phyloP scores from a whole-genome alignment of 495 filamentous ascomycete genomes.

The Penicillium lagena region DNA sequence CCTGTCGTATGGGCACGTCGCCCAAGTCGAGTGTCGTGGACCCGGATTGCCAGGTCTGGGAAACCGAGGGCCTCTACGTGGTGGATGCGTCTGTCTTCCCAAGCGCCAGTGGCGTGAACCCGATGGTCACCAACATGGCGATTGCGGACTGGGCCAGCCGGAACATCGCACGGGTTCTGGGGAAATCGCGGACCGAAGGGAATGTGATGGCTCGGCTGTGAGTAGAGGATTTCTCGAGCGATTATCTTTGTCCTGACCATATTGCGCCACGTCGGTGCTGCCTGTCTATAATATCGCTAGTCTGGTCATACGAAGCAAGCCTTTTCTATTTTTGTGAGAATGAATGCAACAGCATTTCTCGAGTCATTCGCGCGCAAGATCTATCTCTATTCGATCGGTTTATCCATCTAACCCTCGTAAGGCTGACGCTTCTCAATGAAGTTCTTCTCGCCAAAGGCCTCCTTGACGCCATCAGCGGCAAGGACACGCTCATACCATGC shows the following conservation, averaged over 20 bases:
- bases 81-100: constrained; percentile 88
- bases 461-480: constrained; percentile 41
- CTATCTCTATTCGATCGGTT: neutral
- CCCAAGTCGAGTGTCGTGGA: constrained; percentile 67
- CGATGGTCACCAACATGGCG: constrained; percentile 89
- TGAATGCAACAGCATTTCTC: neutral
- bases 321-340: neutral
- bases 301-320: neutral
- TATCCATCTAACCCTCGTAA: constrained; percentile 4
- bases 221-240: neutral
- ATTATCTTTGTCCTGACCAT: neutral
- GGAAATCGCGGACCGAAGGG: constrained; percentile 4
- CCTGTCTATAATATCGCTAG: constrained; percentile 2
- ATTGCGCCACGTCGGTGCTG: neutral
- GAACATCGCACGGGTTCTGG: constrained; percentile 27
- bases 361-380: no score
- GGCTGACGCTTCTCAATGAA: constrained; percentile 36
- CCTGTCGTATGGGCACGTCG: constrained; percentile 66
- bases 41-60: constrained; percentile 70
- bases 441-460: constrained; percentile 39
- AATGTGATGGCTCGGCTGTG: constrained; percentile 14
- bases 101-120: constrained; percentile 85
- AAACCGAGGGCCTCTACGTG: constrained; percentile 63
- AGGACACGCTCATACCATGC: constrained; percentile 37
- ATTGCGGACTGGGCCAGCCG: constrained; percentile 52